Base-by-base conservation (phyloP, 768 basidiomycete genomes). In the Hydnomerulius pinastri region DNA sequence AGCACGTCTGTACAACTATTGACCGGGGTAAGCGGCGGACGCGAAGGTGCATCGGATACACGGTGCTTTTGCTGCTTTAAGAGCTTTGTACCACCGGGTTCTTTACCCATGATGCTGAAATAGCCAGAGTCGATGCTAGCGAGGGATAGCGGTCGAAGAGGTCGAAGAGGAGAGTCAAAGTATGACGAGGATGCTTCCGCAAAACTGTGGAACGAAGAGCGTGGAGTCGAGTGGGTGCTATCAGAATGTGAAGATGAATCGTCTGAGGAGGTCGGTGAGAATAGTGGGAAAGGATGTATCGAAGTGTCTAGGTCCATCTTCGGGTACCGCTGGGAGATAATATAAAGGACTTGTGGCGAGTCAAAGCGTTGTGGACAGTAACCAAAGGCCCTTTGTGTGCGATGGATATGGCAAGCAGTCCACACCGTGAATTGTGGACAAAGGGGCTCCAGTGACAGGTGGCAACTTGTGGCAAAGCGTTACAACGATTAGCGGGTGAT, bases 121-220 rank as follows among this genome's bases (percentile, higher is more conserved):
- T 63, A 71, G 10, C 61, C 65, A 3, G 65, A 71, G 48, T 69
- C 68, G 8, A 63, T 24, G 18, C 69, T 65, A 35, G 38, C 32
- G 6, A 61, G 7, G 17, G 69, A 67, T 36, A 20, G 44, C 3
- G 55, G 51, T 8, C 63, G 69, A 36, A 20, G 44, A 3, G 55
- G 51, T 8, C 63, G 69, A 25, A 15, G 44, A 29, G 6, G 40
- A 37, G 24, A 33, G 33, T 51, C 43, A 37, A 43, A 21, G 32
- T 27, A 23, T 2, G 54, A 27, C 8, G 25, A 41, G 12, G 47
- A 23, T 28, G 38, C 18, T 33, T 57, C 54, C 23, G 47, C 25
- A 23, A 23, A 41, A 20, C 46, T 25, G 10, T 55, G 32, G 20
- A 58, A 53, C 1, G 66, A 70, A 1, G 58, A 45, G 8, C 57